Base-by-base conservation (phyloP, 78 protist genomes). In the Salpingoeca rosetta region DNA sequence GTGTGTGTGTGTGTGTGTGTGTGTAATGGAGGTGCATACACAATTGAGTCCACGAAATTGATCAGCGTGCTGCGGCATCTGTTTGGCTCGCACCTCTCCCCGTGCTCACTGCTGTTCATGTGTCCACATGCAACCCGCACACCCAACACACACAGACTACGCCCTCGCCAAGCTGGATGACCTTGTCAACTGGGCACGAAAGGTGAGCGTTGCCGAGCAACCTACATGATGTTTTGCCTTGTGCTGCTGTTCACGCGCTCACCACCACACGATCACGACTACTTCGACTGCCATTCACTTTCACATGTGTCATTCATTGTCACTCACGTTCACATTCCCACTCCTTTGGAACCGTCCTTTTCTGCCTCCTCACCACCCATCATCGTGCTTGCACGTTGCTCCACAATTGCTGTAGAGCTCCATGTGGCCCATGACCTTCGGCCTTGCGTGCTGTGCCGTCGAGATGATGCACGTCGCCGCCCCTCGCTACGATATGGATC, bases 361-460 rank as follows among this genome's bases (percentile, higher is more conserved):
- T n/a, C n/a, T n/a, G n/a, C n/a, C n/a, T n/a, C n/a, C n/a, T n/a
- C n/a, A n/a, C n/a, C n/a, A n/a, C n/a, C n/a, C n/a, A n/a, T n/a
- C n/a, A n/a, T n/a, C n/a, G n/a, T n/a, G n/a, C n/a, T n/a, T n/a
- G n/a, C n/a, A n/a, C n/a, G n/a, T n/a, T n/a, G n/a, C n/a, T n/a
- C n/a, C n/a, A n/a, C n/a, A n/a, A n/a, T n/a, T n/a, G n/a, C n/a
- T n/a, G n/a, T n/a, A n/a, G n/a, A n/a, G 94, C 44, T 94, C 96
- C 26, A 81, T 94, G 35, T 96, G 98, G 98, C 98, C 98, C 74
- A 93, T 96, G 93, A 96, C 98, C 26, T 96, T 96, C 84, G 98
- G 90, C 77, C 94, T 97, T 24, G 99, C 99, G 26, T 97, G 99
- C 88, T 97, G 99, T 80, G 99, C 99, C 57, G 99, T 97, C 76